Percentiles rank a stretch among this genome's conserved stretches.
Evolutionary conservation across 169 alveolate species (phyloP).

Genomic region (Plasmodium chabaudi): DNA sequence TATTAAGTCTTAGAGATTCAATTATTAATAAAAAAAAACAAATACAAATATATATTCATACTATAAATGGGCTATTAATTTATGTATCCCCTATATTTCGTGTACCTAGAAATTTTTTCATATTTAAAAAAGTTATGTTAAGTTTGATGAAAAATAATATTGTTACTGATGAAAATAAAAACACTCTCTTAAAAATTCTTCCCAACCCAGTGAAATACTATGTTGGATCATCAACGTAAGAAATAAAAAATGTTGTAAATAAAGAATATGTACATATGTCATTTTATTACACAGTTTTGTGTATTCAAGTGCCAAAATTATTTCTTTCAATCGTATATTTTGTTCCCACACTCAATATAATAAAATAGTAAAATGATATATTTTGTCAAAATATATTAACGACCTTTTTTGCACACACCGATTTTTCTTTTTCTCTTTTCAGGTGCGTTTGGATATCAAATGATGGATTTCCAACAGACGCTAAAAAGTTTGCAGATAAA

Average conservation of each 20-base stretch:
- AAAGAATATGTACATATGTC: neutral
- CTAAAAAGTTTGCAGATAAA: constrained; percentile 47
- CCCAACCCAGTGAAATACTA: constrained; percentile 17
- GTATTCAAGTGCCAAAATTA: no score
- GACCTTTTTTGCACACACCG: no score
- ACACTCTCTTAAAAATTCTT: constrained; percentile 20
- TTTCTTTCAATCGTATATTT: no score
- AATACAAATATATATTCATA: constrained; percentile 80
- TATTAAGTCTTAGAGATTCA: constrained; percentile 82
- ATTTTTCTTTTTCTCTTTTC: neutral
- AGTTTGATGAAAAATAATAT: constrained; percentile 9
- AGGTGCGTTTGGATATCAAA: constrained; percentile 64
- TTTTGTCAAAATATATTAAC: neutral
- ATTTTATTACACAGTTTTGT: no score
- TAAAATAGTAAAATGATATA: neutral
- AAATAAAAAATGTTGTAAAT: neutral
- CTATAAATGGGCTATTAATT: constrained; percentile 76
- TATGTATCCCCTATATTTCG: constrained; percentile 81
- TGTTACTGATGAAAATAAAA: constrained; percentile 17
- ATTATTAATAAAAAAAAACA: constrained; percentile 81
- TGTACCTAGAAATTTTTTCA: constrained; percentile 83
- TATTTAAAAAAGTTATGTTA: constrained; percentile 84
- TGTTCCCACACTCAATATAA: no score
- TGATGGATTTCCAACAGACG: constrained; percentile 69
- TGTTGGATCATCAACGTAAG: constrained; percentile 49